Evolutionary conservation across 2,329 filamentous ascomycete species (phyloP), one percentile per base, ranked within the genome.

Genomic region (Aspergillus fischeri): DNA sequence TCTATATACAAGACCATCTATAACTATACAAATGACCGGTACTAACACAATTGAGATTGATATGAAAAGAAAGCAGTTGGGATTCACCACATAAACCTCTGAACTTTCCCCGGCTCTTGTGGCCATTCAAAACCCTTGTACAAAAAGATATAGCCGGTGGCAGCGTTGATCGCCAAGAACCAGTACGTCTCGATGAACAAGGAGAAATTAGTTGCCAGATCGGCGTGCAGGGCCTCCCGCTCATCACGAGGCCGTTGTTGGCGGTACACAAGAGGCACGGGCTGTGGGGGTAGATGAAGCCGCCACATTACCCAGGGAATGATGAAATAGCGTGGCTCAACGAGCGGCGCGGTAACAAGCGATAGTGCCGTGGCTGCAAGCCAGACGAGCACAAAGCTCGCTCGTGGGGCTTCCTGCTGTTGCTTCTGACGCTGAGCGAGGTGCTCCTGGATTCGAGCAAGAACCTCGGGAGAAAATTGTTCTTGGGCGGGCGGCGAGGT

Each of bases 241-340:
- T 66, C 65, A 49, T 60, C 54, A 17, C 62, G 49, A 1, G 64
- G 60, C 20, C 67, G 63, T 53, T 65, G 64, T 32, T 69, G 57
- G 17, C 69, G 68, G 55, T 70, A 69, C 24, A 61, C 58, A 3
- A 67, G 58, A 14, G 70, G 69, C 42, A 65, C 68, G 51, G 52
- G 80, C 73, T 67, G 63, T 6, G 66, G 63, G 0, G 91, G 91
- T 0, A 95, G 77, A 67, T 95, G 83, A 7, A 97, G 76, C 0
- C 94, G 83, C 91, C 92, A 97, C 67, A 97, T 86, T 8, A 97
- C 83, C 91, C 92, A 99, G 0, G 93, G 92, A 11, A 97, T 81
- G 70, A 99, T 95, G 73, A 96, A 96, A 74, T 99, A 99, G 14
- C 94, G 85, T 14, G 94, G 94, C 73, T 99, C 94, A 9, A 99